Base-by-base conservation (phyloP, 2,329 filamentous ascomycete genomes). In the Monilinia aucupariae region DNA sequence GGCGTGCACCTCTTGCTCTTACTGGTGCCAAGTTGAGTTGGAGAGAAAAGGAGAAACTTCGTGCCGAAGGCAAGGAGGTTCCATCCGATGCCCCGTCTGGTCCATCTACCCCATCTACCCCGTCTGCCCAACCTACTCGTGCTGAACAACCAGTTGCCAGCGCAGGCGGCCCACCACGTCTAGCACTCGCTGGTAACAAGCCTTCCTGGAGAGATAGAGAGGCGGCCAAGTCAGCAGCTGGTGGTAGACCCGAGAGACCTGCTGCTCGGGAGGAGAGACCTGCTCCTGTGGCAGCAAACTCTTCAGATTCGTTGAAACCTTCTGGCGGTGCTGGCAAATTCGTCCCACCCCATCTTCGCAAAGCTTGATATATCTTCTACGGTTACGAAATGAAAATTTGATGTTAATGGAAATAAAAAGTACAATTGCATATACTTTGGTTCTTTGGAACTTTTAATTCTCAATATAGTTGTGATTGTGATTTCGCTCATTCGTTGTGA, bases 1-100 rank as follows among this genome's bases (percentile, higher is more conserved):
- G 54, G 45, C 54, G 47, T 50, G 54, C 61, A 45, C 81, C 79
- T 66, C 79, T 91, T 66, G 75, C 79, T 61, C 82, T 91, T 61
- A 76, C 82, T 65, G 83, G 84, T 68, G 79, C 73, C 74, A 86
- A 85, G 77, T 41, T 48, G 22, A 83, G 81, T 71, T 91, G 88
- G 62, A 59, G 88, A 74, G 88, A 91, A 30, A 86, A 87, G 70
- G 83, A 90, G 75, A 85, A 83, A 56, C 76, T 77, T 59, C 78
- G 74, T 69, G 71, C 71, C 15, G 69, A 70, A 48, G 71, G 67
- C 41, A 68, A 67, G 43, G 68, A 65, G 39, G 68, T 72, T 41
- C 63, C 66, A 41, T 60, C 66, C 30, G 54, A n/a, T 50, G 56
- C 27, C 47, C 49, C 47, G 30, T 32, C n/a, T 8, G n/a, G 17